phyloP scores from a whole-genome alignment of 1,139 yeast genomes.

The Candida mesenterica region DNA sequence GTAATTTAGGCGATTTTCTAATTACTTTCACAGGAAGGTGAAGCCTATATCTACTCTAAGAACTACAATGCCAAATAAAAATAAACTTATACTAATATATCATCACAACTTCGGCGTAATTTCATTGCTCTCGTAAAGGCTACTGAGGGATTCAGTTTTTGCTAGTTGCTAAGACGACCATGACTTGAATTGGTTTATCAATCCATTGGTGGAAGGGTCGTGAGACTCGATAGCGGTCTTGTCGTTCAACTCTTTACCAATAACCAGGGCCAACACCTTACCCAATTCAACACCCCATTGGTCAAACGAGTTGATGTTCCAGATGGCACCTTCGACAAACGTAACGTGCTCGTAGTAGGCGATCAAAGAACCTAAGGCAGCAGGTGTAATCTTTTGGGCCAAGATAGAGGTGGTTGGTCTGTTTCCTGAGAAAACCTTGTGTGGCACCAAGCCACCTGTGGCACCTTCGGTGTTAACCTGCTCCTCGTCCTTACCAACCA shows the following conservation, averaged over 20 bases:
- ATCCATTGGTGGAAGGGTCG: slow-evolving; percentile 87
- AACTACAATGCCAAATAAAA: no score
- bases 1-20: no score
- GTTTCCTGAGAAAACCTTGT: slow-evolving; percentile 95
- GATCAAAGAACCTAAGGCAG: slow-evolving; percentile 90
- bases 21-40: no score
- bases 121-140: slow-evolving; percentile 3
- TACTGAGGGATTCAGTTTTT: slow-evolving; percentile 7
- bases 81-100: no score
- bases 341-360: slow-evolving; percentile 97
- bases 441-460: slow-evolving; percentile 81
- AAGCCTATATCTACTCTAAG: no score
- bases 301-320: slow-evolving; percentile 99
- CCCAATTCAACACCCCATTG: slow-evolving; percentile 99
- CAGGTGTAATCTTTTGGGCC: slow-evolving; percentile 95
- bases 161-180: slow-evolving; percentile 51
- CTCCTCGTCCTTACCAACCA: slow-evolving; percentile 89
- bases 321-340: slow-evolving; percentile 96
- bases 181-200: slow-evolving; percentile 90
- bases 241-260: slow-evolving; percentile 81
- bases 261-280: slow-evolving; percentile 93
- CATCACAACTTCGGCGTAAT: background rate
- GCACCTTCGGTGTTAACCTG: slow-evolving; percentile 91
- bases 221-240: slow-evolving; percentile 56
- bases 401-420: slow-evolving; percentile 98